These are phyloP conservation scores for Fusarium sterilihyphosum DNA, from an alignment of 2,329 filamentous ascomycete species.

Conservation along the genomic window DNA sequence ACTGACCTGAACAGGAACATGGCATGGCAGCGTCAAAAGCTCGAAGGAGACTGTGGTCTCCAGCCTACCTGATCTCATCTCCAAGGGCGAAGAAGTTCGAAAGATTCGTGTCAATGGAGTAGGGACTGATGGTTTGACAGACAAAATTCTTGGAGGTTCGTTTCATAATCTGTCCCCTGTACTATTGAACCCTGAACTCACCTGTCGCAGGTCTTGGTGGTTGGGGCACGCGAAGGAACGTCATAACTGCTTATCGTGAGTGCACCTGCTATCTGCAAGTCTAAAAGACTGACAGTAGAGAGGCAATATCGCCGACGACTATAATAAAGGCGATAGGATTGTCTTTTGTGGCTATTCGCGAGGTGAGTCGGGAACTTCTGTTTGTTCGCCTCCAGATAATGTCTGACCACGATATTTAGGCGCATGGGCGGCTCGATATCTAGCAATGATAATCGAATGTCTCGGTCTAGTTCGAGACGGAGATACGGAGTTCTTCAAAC, in stretches of 20 bases:
- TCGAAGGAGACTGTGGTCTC: not conserved
- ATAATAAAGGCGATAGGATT: not conserved
- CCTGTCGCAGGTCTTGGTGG: not conserved
- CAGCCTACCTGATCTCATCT: not conserved
- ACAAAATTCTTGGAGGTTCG: not conserved
- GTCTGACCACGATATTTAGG: fast-evolving
- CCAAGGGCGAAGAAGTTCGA: fast-evolving
- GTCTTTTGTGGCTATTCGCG: not conserved
- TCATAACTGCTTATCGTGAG: not conserved
- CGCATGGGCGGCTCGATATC: not conserved
- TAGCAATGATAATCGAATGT: not conserved
- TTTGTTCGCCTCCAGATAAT: not conserved
- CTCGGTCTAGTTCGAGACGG: fast-evolving
- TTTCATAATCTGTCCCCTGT: too few relatives aligned
- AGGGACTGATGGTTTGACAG: fast-evolving
- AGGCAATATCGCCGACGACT: not conserved
- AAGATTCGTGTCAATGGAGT: not conserved
- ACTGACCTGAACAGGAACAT: not conserved
- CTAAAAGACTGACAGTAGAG: fast-evolving
- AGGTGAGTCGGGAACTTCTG: not conserved
- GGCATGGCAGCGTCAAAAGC: not conserved
- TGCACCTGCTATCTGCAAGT: fast-evolving
- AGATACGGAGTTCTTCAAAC: not conserved
- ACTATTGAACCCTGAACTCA: too few relatives aligned
- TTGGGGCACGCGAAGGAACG: not conserved